Evolutionary conservation across 352 stramenopile species (phyloP), one percentile per base, ranked within the genome.

Genomic region (Globisporangium abappressorium): DNA sequence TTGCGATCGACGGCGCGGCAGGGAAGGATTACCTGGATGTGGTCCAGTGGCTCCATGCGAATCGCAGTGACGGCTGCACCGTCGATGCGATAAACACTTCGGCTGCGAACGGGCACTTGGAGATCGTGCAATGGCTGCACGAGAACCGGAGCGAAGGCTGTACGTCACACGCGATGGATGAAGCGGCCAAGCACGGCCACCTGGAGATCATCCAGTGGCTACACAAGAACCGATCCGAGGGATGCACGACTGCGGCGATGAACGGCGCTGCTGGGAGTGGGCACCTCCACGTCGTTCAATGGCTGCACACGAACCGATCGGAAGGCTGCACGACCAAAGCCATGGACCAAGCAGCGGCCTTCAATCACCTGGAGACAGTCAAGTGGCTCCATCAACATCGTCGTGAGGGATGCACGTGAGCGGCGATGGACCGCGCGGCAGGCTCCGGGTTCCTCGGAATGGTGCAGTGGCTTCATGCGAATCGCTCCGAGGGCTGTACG

Each of bases 171-270:
- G 55, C 55, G 7, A 61, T 61, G 55, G 55, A 61, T 18, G 55
- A 43, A 26, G 30, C 55, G 18, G 55, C 55, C 12, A 61, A 61
- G 1, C 49, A 70, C 8, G 77, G 77, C 1, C 70, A 74, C n/a
- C 28, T 80, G 14, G 12, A 72, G 1, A 53, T 78, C 41, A 56
- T 84, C 38, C 64, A 80, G 47, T 84, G 74, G 74, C 63, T 84
- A 11, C 51, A 68, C 18, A 41, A 70, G 34, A 61, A 61, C 11
- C 30, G 55, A 61, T 14, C 11, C 4, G 55, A 61, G 20, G 30
- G 55, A 7, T 61, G 55, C 55, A 61, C 15, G 8, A 61, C 55
- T 3, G 30, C 55, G 0, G 55, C 55, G 15, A 61, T 46, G 28
- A 41, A 61, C 30, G 15, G 28, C 2, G 55, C 30, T 18, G 55